Evolutionary conservation across 148 eudicot species (phyloP), one percentile per base, ranked within the genome.

Genomic region (Rhododendron griersonianum): DNA sequence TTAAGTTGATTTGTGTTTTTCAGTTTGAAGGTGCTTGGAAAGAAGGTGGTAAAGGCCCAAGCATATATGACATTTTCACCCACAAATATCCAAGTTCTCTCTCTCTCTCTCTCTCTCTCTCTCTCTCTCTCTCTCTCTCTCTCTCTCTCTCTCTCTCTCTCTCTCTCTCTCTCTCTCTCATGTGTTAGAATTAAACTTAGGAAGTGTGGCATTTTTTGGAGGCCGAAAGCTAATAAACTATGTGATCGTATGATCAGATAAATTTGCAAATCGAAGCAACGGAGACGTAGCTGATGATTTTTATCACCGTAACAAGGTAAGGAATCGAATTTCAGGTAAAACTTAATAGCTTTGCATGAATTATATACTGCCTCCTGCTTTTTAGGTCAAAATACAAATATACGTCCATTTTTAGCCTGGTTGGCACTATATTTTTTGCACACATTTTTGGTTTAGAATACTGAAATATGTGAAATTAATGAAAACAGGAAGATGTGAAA

Each of bases 281-380:
- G 88, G 84, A 30, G 86, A 86, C 39, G 85, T 88, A 41, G 89
- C 86, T 21, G 77, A 30, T 50, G 89, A 84, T 23, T 53, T 88
- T 45, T 88, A 88, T 83, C 83, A 88, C 74, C 84, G 73, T 28
- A 86, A 82, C 55, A 83, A 86, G 90, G 90, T 88, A 67, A 25
- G 16, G 35, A 4, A 21, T 63, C 1, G 30, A n/a, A n/a, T n/a
- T 65, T 65, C 8, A 8, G 11, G 11, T 1, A n/a, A 65, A n/a
- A 23, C 11, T 61, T 5, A 61, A 19, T 9, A 7, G 13, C 2
- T 63, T 63, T 63, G 71, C 11, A n/a, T 63, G 67, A 61, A 61
- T 61, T 57, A 50, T 7, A 50, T 50, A 0, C 21, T 21, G 21
- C 11, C 25, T 7, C 67, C 2, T 19, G 23, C 7, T 59, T 59